Evolutionary conservation across 768 basidiomycete species (phyloP).

Genomic region (Paxillus rubicundulus): DNA sequence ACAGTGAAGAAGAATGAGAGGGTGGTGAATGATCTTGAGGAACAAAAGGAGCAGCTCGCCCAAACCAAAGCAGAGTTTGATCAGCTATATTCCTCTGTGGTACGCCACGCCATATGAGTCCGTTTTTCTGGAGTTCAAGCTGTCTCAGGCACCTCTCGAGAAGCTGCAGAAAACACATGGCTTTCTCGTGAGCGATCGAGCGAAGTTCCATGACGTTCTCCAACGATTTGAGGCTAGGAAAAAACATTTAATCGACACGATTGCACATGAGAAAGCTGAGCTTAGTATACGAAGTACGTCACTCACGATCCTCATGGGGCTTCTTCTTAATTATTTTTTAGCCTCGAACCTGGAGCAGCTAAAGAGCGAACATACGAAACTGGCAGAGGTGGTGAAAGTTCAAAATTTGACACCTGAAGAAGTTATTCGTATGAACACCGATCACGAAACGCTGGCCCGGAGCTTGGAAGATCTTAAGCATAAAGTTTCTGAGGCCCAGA

Average conservation of each 20-base stretch:
- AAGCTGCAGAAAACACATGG: conserved; percentile 62
- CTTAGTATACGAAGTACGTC: conserved; percentile 51
- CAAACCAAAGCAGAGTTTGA: conserved; percentile 52
- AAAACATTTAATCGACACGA: conserved; percentile 63
- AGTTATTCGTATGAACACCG: conserved; percentile 85
- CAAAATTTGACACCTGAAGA: conserved; percentile 94
- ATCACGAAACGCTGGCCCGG: conserved; percentile 74
- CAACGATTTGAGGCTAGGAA: conserved; percentile 67
- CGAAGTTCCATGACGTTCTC: conserved; percentile 76
- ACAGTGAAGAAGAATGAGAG: conserved; percentile 70
- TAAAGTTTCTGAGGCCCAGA: conserved; percentile 72
- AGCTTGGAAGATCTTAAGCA: conserved; percentile 74
- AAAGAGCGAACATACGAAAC: conserved; percentile 58
- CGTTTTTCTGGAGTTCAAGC: background rate
- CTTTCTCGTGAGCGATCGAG: conserved; percentile 66
- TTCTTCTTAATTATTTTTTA: conserved; percentile 28
- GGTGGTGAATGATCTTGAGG: conserved; percentile 62
- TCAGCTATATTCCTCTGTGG: conserved; percentile 61
- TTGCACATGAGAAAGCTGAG: conserved; percentile 66
- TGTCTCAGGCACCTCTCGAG: conserved; percentile 55
- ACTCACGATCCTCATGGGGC: background rate
- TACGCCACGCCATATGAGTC: conserved; percentile 27
- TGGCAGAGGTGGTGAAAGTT: conserved; percentile 66
- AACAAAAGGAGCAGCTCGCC: conserved; percentile 46
- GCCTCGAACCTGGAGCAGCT: conserved; percentile 62